A percentile compares a stretch with the other conserved stretches of the same genome.
phyloP scores from a whole-genome alignment of 805 yeast species.

The Henningerozyma blattae region DNA sequence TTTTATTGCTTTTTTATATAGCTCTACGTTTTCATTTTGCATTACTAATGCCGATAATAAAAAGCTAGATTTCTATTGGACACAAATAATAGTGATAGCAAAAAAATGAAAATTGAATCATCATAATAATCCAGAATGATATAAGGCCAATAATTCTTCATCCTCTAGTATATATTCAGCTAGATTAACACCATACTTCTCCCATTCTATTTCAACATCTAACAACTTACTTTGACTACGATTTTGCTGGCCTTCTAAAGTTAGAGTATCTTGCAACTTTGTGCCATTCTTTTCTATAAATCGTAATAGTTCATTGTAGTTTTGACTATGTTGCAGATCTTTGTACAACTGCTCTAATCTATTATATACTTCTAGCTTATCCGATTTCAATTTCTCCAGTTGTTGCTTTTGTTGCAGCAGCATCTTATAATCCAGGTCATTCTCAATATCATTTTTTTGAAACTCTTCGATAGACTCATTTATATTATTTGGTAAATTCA shows the following conservation, averaged over 20 bases:
- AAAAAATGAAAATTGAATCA: no score
- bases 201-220: constrained; percentile 11
- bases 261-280: constrained; percentile 20
- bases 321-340: constrained; percentile 18
- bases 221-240: constrained; percentile 1
- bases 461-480: constrained; percentile 11
- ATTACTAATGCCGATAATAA: no score
- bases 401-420: constrained; percentile 13
- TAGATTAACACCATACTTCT: constrained; percentile 17
- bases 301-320: constrained; percentile 22
- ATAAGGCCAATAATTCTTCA: constrained; percentile 11
- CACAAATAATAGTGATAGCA: no score
- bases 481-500: constrained; percentile 11
- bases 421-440: constrained; percentile 14
- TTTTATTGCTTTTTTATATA: no score
- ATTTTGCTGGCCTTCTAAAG: constrained; percentile 13
- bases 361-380: constrained; percentile 12
- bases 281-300: constrained; percentile 14
- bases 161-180: constrained; percentile 12
- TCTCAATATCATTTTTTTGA: constrained; percentile 13
- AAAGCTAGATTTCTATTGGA: no score
- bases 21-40: no score
- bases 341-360: constrained; percentile 16
- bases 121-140: constrained; percentile 12
- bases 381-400: constrained; percentile 10